Evolutionary conservation across 345 rosid species (phyloP), one percentile per base, ranked within the genome.

Genomic region (Zanthoxylum bungeanum): DNA sequence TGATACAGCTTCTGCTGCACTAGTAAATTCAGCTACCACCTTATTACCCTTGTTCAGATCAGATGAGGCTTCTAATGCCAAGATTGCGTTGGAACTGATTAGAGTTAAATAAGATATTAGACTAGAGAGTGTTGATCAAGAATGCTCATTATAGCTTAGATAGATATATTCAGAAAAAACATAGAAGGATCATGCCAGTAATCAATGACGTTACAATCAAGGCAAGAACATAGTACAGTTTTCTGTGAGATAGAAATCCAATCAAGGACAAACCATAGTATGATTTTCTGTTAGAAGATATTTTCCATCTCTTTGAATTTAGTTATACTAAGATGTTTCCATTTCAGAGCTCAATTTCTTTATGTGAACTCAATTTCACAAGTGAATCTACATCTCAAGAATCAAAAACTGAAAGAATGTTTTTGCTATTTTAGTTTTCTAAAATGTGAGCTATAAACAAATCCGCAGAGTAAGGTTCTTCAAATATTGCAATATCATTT

Each of bases 41-140:
- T 82, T 71, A 60, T 50, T 49, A 24, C 61, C 68, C 71, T 78
- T 81, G 58, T 52, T 68, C 78, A 80, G 71, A 55, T 34, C 86
- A 59, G 80, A 74, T 57, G 88, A 82, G 74, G 82, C 80, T 75
- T 78, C 83, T 52, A 73, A 60, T 25, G 76, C 76, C 60, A 44
- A 27, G 68, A 46, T 37, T 27, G 79, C 59, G 62, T 80, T 82
- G 40, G 77, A 77, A 83, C 96, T 89, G 88, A 19, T 68, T 51
- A 66, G 16, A 53, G 55, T 64, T 36, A 71, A 64, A 65, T 31
- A 76, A 62, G 64, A 69, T 57, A 61, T 67, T 64, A 63, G 56
- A 70, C 40, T 16, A 3, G 46, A 68, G n/a, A n/a, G 12, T 27
- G 64, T 44, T 19, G 30, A 42, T 56, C 17, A 47, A n/a, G n/a